Percentiles rank a stretch among this genome's conserved stretches.
These are phyloP conservation scores for Neonectria faginata DNA, from an alignment of 2,329 filamentous ascomycete species.

Conservation along the genomic window DNA sequence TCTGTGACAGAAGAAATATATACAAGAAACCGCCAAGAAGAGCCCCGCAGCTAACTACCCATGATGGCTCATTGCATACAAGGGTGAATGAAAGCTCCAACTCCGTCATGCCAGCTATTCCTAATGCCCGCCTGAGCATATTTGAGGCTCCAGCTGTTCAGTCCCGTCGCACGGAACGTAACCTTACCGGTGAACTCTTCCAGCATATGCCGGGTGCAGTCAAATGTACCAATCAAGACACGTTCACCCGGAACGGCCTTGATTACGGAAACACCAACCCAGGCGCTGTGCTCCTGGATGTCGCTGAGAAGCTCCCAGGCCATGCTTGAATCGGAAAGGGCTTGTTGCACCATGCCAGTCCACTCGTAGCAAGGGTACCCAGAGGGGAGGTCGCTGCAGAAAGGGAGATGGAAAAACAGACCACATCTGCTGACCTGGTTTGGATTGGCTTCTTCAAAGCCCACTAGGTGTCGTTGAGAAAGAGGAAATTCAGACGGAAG, in stretches of 20 bases:
- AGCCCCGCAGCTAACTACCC: background rate
- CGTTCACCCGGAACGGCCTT: conserved; percentile 18
- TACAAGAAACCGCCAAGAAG: conserved; percentile 15
- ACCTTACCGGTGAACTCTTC: conserved; percentile 2
- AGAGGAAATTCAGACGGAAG: conserved; percentile 13
- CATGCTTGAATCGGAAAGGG: conserved; percentile 20
- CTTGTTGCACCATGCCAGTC: conserved; percentile 21
- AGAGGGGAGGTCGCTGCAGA: conserved; percentile 19
- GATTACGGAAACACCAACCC: conserved; percentile 9
- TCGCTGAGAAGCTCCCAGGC: conserved; percentile 18
- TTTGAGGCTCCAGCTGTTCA: conserved; percentile 21
- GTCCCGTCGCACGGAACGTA: conserved; percentile 15
- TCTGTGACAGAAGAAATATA: conserved; percentile 2
- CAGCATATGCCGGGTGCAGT: conserved; percentile 11
- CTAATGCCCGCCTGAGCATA: conserved; percentile 17
- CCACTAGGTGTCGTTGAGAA: background rate
- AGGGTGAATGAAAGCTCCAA: conserved; percentile 20
- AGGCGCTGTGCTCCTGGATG: conserved; percentile 5
- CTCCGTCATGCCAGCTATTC: conserved; percentile 21
- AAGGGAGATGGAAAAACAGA: conserved; percentile 26
- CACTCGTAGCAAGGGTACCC: conserved; percentile 26
- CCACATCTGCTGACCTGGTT: conserved; percentile 11
- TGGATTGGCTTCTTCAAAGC: conserved; percentile 4
- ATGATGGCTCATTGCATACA: background rate
- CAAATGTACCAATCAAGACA: conserved; percentile 19